These are phyloP conservation scores for Phytophthora ohioensis DNA, from an alignment of 352 stramenopile genomes.

Conservation along the genomic window DNA sequence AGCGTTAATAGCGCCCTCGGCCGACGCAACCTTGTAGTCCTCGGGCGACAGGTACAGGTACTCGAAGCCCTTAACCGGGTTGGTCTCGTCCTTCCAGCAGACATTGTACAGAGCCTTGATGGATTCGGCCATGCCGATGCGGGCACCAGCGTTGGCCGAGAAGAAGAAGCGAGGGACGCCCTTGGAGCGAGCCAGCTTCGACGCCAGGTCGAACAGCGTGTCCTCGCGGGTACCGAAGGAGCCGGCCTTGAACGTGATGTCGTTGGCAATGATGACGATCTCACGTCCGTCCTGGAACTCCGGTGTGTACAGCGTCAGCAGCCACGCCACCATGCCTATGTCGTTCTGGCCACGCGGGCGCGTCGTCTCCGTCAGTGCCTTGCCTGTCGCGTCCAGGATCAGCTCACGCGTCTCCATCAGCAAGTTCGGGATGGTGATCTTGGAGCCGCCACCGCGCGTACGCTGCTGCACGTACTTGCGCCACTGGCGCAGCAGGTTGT, in stretches of 20 bases:
- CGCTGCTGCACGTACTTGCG: constrained; percentile 89
- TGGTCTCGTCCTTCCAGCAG: constrained; percentile 96
- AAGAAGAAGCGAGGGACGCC: constrained; percentile 98
- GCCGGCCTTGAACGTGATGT: constrained; percentile 99
- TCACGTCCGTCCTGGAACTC: constrained; percentile 98
- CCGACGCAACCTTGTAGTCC: constrained; percentile 94
- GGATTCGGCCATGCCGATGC: constrained; percentile 98
- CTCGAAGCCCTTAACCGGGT: constrained; percentile 98
- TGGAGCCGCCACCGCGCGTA: constrained; percentile 62
- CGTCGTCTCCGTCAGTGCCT: constrained; percentile 61
- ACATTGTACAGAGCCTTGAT: constrained; percentile 99
- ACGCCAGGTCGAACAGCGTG: constrained; percentile 98
- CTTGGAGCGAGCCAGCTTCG: constrained; percentile 93
- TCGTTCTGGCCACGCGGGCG: constrained; percentile 96
- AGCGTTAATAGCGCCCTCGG: constrained; percentile 92
- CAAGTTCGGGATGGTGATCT: constrained; percentile 88
- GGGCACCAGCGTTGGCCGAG: constrained; percentile 98
- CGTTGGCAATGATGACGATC: constrained; percentile 99
- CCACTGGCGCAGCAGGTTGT: constrained; percentile 95
- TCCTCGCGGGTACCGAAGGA: constrained; percentile 99
- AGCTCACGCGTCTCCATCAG: constrained; percentile 96
- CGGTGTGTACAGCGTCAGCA: constrained; percentile 97
- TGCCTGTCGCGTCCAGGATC: constrained; percentile 89
- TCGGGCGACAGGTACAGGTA: constrained; percentile 97
- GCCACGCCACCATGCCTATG: constrained; percentile 99